These are phyloP conservation scores for Ampelocalamus luodianensis DNA, from an alignment of 176 grass and related monocot genomes.

Conservation along the genomic window DNA sequence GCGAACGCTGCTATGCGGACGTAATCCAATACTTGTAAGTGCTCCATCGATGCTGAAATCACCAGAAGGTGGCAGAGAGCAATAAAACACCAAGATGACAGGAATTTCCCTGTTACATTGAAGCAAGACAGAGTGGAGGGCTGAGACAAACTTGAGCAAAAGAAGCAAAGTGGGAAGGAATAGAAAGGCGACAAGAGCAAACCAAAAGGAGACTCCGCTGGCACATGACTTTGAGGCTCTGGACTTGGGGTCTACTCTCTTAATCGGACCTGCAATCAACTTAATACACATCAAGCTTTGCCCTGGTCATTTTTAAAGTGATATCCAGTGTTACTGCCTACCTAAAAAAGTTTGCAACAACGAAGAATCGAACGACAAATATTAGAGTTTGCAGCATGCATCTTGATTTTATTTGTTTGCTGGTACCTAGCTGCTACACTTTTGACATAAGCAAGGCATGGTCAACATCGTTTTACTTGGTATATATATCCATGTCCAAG, in stretches of 20 bases:
- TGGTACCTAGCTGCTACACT: not conserved
- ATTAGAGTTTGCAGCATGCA: not conserved
- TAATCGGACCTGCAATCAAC: not conserved
- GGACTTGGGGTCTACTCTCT: not conserved
- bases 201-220: constrained; percentile 22
- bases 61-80: constrained; percentile 2
- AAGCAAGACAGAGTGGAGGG: not conserved
- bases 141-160: not conserved
- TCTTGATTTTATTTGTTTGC: not conserved
- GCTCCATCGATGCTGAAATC: constrained; percentile 29
- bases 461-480: not conserved
- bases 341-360: constrained; percentile 8
- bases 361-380: not conserved
- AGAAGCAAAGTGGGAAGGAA: not conserved
- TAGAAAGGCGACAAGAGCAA: not conserved
- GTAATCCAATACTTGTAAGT: constrained; percentile 30
- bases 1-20: constrained; percentile 38
- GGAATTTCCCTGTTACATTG: constrained; percentile 35
- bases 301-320: not conserved
- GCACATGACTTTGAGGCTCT: constrained; percentile 10
- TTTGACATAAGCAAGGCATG: not conserved
- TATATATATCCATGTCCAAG: not conserved
- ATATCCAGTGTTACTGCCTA: not conserved
- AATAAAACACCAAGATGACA: not conserved
- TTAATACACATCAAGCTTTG: not conserved